phyloP scores from a whole-genome alignment of 176 grass and related monocot species.

The Alopecurus myosuroides region DNA sequence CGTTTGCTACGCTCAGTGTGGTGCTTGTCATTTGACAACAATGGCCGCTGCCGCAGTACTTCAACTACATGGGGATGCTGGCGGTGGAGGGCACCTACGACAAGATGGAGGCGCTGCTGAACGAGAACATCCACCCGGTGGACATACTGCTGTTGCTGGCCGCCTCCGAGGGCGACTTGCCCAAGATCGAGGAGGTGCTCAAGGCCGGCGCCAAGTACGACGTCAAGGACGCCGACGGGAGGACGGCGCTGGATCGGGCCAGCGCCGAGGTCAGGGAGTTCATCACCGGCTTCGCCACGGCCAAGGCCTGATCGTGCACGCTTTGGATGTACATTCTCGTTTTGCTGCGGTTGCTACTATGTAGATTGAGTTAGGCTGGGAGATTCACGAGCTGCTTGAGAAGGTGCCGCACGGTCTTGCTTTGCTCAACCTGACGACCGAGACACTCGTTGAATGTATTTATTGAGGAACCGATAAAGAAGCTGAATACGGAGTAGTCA shows the following conservation, averaged over 20 bases:
- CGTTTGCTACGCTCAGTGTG: background rate
- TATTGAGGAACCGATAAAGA: background rate
- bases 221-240: slow-evolving; percentile 79
- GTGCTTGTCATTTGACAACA: background rate
- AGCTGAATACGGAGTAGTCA: background rate
- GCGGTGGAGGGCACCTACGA: slow-evolving; percentile 97
- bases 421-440: background rate
- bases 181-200: slow-evolving; percentile 96
- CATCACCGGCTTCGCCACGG: slow-evolving; percentile 45
- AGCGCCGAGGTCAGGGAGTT: slow-evolving; percentile 66
- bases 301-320: slow-evolving; percentile 28
- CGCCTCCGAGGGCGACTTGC: slow-evolving; percentile 78
- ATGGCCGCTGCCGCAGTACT: slow-evolving; percentile 46
- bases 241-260: slow-evolving; percentile 76
- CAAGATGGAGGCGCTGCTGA: slow-evolving; percentile 95
- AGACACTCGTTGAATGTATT: background rate
- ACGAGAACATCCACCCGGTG: slow-evolving; percentile 84
- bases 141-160: slow-evolving; percentile 91
- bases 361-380: slow-evolving; percentile 7
- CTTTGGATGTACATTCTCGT: background rate
- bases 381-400: slow-evolving; percentile 1
- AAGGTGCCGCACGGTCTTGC: background rate
- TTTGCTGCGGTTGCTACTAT: background rate
- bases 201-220: slow-evolving; percentile 73
- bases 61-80: slow-evolving; percentile 99